A percentile compares a stretch with the other conserved stretches of the same genome.
Conservation (phyloP, 1,284 basidiomycete species). For the Calocybe gambosa region DNA sequence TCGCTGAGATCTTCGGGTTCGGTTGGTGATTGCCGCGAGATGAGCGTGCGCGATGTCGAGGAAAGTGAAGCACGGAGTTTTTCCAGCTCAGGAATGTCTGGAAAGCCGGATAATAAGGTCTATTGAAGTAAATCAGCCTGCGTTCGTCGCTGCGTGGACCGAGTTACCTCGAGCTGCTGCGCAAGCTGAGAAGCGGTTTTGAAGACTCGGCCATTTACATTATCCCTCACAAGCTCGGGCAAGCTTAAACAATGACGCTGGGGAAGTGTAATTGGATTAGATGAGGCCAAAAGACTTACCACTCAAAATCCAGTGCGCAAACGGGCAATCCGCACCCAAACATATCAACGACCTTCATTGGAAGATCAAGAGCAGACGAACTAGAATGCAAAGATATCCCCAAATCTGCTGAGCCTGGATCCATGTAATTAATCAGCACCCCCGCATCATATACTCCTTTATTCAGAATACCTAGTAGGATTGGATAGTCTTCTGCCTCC, state of each 20-base stretch:
- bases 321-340: conserved; percentile 95
- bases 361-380: conserved; percentile 87
- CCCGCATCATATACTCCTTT: background rate
- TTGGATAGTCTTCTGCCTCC: conserved; percentile 83
- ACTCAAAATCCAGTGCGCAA: conserved; percentile 83
- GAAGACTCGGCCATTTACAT: conserved; percentile 82
- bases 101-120: conserved; percentile 59
- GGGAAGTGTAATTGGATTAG: conserved; percentile 4
- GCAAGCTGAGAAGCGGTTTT: conserved; percentile 64
- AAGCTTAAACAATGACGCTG: conserved; percentile 47
- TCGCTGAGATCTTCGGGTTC: conserved; percentile 14
- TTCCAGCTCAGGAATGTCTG: conserved; percentile 43
- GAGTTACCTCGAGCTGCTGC: conserved; percentile 62
- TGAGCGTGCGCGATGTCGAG: conserved; percentile 18
- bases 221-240: conserved; percentile 80
- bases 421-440: background rate
- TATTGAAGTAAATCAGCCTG: conserved; percentile 21
- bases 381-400: conserved; percentile 90
- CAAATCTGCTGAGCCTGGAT: conserved; percentile 83
- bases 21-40: conserved; percentile 11
- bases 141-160: background rate
- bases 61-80: conserved; percentile 42
- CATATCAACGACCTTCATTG: conserved; percentile 99
- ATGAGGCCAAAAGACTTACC: conserved; percentile 40
- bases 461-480: conserved; percentile 58